phyloP scores from a whole-genome alignment of 2,329 filamentous ascomycete genomes.

The Ceratocystis diversiconidia region DNA sequence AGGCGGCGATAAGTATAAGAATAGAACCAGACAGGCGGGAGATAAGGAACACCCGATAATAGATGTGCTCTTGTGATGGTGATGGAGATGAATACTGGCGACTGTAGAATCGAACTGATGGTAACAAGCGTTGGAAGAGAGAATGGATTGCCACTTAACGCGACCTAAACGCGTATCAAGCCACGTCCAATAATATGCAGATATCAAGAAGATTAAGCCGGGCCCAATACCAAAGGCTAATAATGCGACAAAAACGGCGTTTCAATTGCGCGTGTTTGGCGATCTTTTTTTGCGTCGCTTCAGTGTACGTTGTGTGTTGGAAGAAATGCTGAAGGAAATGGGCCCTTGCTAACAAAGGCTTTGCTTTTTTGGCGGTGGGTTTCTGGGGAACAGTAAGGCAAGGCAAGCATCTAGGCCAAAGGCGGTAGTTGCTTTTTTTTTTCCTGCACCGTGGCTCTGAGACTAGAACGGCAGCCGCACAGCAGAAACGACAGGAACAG shows the following conservation, averaged over 20 bases:
- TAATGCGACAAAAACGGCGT: background rate
- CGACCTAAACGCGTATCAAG: slow-evolving; percentile 9
- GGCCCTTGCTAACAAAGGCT: slow-evolving; percentile 6
- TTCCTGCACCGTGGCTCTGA: background rate
- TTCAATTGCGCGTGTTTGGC: background rate
- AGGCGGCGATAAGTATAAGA: background rate
- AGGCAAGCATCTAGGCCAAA: background rate
- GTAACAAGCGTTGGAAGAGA: slow-evolving; percentile 4
- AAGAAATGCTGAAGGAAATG: slow-evolving; percentile 2
- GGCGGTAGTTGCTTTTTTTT: slow-evolving; percentile 3
- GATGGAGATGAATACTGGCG: background rate
- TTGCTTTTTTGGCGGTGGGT: background rate
- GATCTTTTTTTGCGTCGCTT: background rate
- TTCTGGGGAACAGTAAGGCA: background rate
- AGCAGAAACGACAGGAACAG: background rate
- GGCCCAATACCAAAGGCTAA: background rate
- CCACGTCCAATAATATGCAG: background rate
- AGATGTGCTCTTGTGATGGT: background rate
- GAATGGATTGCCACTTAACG: slow-evolving; percentile 13
- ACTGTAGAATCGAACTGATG: background rate
- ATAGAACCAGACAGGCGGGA: too few relatives aligned
- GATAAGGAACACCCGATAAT: background rate
- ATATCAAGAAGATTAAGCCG: background rate
- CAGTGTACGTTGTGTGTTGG: background rate
- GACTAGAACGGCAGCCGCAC: background rate